These are phyloP conservation scores for Ophiocordyceps camponoti-floridani DNA, from an alignment of 2,329 filamentous ascomycete genomes.

Conservation along the genomic window DNA sequence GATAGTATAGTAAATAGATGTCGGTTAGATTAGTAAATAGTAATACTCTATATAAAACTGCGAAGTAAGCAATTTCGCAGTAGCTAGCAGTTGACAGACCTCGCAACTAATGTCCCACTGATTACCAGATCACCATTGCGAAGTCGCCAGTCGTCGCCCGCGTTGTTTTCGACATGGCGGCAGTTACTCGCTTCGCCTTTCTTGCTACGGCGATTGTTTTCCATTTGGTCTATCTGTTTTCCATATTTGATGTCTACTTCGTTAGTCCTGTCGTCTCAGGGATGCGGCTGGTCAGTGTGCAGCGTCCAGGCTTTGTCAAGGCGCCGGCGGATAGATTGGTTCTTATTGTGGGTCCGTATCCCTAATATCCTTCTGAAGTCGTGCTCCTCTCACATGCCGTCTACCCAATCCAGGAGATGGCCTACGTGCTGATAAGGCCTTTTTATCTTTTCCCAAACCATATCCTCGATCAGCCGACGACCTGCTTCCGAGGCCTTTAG, in stretches of 20 bases:
- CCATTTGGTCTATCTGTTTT: slow-evolving; percentile 83
- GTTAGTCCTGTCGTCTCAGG: slow-evolving; percentile 93
- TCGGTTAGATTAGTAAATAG: too few relatives aligned
- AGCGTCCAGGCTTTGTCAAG: slow-evolving; percentile 37
- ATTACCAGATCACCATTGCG: neutral
- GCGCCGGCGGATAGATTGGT: slow-evolving; percentile 81
- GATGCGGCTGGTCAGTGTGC: slow-evolving; percentile 66
- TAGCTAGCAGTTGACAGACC: too few relatives aligned
- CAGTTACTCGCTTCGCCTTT: slow-evolving; percentile 56
- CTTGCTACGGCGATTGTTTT: slow-evolving; percentile 79
- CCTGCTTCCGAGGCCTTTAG: slow-evolving; percentile 59
- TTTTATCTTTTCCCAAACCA: slow-evolving; percentile 82
- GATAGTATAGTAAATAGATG: too few relatives aligned
- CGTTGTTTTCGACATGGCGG: slow-evolving; percentile 25
- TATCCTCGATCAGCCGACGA: slow-evolving; percentile 49
- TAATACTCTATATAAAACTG: too few relatives aligned
- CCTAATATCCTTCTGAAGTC: neutral
- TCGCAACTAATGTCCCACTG: neutral
- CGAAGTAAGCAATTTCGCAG: too few relatives aligned
- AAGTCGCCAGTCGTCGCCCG: too few relatives aligned
- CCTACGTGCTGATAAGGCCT: slow-evolving; percentile 91
- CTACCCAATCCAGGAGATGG: slow-evolving; percentile 48
- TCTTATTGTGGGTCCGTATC: slow-evolving; percentile 65
- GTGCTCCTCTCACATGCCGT: neutral
- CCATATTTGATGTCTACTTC: slow-evolving; percentile 98